Conservation (phyloP, 768 basidiomycete species). For the Sporobolomyces phaffii region DNA sequence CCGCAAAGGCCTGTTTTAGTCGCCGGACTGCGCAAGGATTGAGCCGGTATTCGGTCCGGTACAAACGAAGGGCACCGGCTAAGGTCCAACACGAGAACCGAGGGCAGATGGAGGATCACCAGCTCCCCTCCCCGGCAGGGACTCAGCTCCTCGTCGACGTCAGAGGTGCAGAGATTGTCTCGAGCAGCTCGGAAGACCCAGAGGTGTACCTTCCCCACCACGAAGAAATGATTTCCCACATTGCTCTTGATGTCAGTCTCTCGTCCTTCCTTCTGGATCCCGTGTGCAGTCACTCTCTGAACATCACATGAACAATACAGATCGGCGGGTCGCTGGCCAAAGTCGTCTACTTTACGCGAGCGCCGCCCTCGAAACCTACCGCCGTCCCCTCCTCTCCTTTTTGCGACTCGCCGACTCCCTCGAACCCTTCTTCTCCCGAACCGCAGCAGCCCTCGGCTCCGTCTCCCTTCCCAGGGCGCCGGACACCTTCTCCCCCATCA, state of each 20-base stretch:
- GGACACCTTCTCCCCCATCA: conserved; percentile 32
- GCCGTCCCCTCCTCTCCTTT: conserved; percentile 18
- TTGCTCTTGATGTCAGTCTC: conserved; percentile 81
- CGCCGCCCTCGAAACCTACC: conserved; percentile 50
- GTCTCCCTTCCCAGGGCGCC: background rate
- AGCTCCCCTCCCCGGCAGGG: conserved; percentile 29
- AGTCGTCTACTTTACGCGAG: conserved; percentile 96
- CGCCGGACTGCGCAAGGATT: too few species aligned
- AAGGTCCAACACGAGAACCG: too few species aligned
- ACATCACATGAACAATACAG: conserved; percentile 49
- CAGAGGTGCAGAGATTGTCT: conserved; percentile 37
- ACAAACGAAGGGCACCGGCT: too few species aligned
- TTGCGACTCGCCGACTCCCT: conserved; percentile 30
- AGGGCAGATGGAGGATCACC: conserved; percentile 38
- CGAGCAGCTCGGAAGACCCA: conserved; percentile 37
- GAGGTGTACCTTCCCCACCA: conserved; percentile 97
- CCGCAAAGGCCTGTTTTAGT: too few species aligned
- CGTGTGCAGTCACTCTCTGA: too few species aligned
- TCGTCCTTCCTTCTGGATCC: conserved; percentile 31
- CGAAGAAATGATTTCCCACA: conserved; percentile 94
- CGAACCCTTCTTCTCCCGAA: conserved; percentile 3
- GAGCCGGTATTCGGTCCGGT: too few species aligned
- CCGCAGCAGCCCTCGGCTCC: background rate
- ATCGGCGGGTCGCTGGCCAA: conserved; percentile 96
- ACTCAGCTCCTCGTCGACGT: conserved; percentile 36